Evolutionary conservation across 1,139 yeast genomes (phyloP), one percentile per base, ranked within the genome.

Genomic region (Diutina ranongensis): DNA sequence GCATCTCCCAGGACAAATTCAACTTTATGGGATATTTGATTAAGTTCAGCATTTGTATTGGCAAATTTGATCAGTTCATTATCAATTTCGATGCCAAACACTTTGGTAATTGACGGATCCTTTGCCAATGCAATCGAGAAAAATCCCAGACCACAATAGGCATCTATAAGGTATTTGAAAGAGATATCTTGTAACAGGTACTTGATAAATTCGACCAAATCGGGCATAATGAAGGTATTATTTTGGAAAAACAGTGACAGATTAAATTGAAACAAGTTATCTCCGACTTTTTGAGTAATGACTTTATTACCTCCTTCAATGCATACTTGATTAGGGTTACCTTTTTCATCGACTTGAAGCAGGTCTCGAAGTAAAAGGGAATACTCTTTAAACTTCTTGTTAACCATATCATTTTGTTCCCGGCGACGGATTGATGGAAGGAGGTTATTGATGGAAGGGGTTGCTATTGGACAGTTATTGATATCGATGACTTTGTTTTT

Each of bases 141-240:
- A 50, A 70, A 67, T 1, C 76, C 76, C 4, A 71, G 65, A 1
- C 76, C 76, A 55, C 76, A 71, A 49, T 70, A 71, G 0, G 74
- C 59, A 50, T 71, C 76, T 5, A 71, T 57, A 34, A 71, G 52
- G 50, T 66, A 59, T 57, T 65, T n/a, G 19, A n/a, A 38, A 7
- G 22, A n/a, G 4, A 45, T 31, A 3, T 35, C 46, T 2, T 46
- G 40, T 8, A 52, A 38, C 22, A 64, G 67, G 40, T 52, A 49
- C 31, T 59, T 54, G 9, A 71, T 55, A 45, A 58, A 67, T 21
- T 64, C 67, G 9, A 71, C 50, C 1, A 70, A 63, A 1, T 52
- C 50, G 0, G 74, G 70, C 18, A 71, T 52, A 7, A 71, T 66
- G 19, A 57, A 53, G 33, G 60, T 55, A 50, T 67, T 67, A 44